Base-by-base conservation (phyloP, 306 rosid genomes). In the Acmispon strigosus region DNA sequence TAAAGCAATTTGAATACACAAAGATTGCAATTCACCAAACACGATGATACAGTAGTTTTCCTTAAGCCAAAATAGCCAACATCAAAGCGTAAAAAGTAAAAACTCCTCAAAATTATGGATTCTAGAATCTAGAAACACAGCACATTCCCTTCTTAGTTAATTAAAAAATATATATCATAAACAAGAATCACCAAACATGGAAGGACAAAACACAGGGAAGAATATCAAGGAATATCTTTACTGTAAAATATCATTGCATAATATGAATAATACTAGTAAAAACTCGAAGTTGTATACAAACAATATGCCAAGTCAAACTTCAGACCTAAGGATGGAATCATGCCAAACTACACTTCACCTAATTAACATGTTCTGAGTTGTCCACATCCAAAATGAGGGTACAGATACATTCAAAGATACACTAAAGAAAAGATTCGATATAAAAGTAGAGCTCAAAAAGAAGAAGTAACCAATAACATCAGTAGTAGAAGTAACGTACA, bases 401-500 rank as follows among this genome's bases (percentile, higher is more conserved):
- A 42, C 11, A 69, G n/a, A 48, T 58, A 42, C 53, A 48, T 51
- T 41, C 60, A 59, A 59, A 56, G 48, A 52, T 58, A 56, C 17
- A 34, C 29, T 10, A 27, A 65, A 48, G 8, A 10, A 55, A 14
- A 52, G 9, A 22, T 51, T 17, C 51, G 56, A 62, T 13, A 32
- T 4, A 4, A 36, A 74, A 22, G 24, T 60, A 69, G 47, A 39
- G 29, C 18, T 11, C 14, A 47, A 60, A 53, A 66, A 18, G 17
- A 63, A 47, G 27, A 47, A 27, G 34, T 27, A 27, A 27, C 67
- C 0, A 55, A 5, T 15, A 15, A 0, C 3, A 39, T 6, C 7
- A 36, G 15, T 1, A 37, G 32, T 19, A 71, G n/a, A n/a, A n/a
- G 47, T 7, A 70, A 73, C 95, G 62, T 81, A 94, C 99, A 87